Conservation (phyloP, 2,329 filamentous ascomycete species). For the Fusarium austroafricanum region DNA sequence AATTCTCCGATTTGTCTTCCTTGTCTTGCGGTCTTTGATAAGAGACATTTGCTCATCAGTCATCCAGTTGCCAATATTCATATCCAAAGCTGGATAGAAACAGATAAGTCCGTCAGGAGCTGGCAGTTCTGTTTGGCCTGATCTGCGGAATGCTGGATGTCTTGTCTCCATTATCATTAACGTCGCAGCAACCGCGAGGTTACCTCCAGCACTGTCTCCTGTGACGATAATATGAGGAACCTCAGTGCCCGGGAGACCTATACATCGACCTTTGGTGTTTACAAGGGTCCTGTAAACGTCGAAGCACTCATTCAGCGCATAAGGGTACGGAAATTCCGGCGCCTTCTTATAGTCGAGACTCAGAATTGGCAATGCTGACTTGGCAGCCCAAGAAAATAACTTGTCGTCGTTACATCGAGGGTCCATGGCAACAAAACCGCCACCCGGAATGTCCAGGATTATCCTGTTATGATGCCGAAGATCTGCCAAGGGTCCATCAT, state of each 20-base stretch:
- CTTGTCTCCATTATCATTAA: slow-evolving; percentile 89
- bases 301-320: slow-evolving; percentile 62
- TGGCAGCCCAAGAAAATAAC: slow-evolving; percentile 90
- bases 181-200: slow-evolving; percentile 73
- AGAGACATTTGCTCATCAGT: slow-evolving; percentile 96
- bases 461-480: slow-evolving; percentile 81
- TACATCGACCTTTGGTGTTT: slow-evolving; percentile 55
- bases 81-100: slow-evolving; percentile 90
- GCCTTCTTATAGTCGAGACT: slow-evolving; percentile 84
- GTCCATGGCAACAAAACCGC: slow-evolving; percentile 96
- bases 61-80: slow-evolving; percentile 99
- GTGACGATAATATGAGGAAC: slow-evolving; percentile 58
- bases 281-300: slow-evolving; percentile 58
- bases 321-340: slow-evolving; percentile 63
- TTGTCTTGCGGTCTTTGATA: slow-evolving; percentile 83
- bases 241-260: slow-evolving; percentile 56
- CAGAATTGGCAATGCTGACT: slow-evolving; percentile 86
- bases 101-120: slow-evolving; percentile 83
- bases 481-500: slow-evolving; percentile 85
- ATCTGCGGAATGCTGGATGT: slow-evolving; percentile 54
- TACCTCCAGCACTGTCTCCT: slow-evolving; percentile 63
- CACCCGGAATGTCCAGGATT: slow-evolving; percentile 90
- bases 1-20: slow-evolving; percentile 82
- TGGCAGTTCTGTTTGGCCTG: slow-evolving; percentile 68
- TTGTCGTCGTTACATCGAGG: slow-evolving; percentile 96